Conservation (phyloP, 1,284 basidiomycete genomes). For the Boletus sp. region DNA sequence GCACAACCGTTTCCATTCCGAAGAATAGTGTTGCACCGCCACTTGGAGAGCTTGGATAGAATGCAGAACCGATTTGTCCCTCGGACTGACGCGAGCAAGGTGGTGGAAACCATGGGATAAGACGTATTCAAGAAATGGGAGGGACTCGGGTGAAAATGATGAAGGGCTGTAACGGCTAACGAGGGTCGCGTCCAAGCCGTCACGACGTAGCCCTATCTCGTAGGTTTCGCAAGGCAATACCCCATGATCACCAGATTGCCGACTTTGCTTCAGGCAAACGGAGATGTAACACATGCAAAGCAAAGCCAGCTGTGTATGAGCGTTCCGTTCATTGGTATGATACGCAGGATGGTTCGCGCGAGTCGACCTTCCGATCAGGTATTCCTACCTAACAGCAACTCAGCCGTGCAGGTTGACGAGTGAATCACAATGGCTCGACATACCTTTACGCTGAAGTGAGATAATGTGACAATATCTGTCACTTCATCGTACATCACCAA, state of each 20-base stretch:
- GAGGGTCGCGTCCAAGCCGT: no score
- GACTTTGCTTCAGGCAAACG: neutral
- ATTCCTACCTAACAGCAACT: slow-evolving; percentile 1
- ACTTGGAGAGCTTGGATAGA: neutral
- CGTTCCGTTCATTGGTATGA: neutral
- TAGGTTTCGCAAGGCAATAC: no score
- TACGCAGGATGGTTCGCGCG: neutral
- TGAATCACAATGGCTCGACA: neutral
- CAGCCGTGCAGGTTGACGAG: no score
- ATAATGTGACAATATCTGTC: slow-evolving; percentile 5
- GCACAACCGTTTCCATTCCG: neutral
- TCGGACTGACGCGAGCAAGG: neutral
- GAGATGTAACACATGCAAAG: slow-evolving; percentile 7
- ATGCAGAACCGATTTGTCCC: neutral
- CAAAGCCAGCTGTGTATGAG: slow-evolving; percentile 1
- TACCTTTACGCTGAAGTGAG: slow-evolving; percentile 1
- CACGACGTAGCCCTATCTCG: no score
- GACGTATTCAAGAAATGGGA: neutral
- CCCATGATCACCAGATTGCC: neutral
- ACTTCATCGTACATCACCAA: neutral
- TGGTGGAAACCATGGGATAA: neutral
- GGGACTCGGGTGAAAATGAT: neutral
- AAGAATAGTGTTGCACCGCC: neutral
- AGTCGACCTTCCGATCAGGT: neutral
- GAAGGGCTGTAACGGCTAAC: no score